These are phyloP conservation scores for Plenodomus tracheiphilus DNA, from an alignment of 2,329 filamentous ascomycete genomes.

Conservation along the genomic window DNA sequence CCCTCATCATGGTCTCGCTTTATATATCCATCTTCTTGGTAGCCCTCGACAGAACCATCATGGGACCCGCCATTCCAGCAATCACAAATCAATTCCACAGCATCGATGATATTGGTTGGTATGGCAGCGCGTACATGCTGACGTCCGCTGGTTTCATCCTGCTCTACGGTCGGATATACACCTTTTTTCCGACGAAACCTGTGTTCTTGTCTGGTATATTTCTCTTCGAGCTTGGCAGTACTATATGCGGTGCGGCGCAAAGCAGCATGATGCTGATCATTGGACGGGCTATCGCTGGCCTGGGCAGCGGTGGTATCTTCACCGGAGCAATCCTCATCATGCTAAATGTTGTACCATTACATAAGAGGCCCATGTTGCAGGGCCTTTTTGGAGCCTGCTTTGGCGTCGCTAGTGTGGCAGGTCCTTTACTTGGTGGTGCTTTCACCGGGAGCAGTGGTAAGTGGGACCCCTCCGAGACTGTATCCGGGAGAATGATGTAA, in stretches of 20 bases:
- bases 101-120: background rate
- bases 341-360: slow-evolving; percentile 43
- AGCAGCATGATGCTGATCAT: slow-evolving; percentile 34
- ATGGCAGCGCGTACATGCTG: slow-evolving; percentile 26
- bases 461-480: too few species aligned
- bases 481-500: too few species aligned
- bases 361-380: slow-evolving; percentile 47
- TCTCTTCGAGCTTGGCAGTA: slow-evolving; percentile 55
- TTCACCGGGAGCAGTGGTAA: slow-evolving; percentile 49
- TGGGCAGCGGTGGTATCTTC: slow-evolving; percentile 38
- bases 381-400: slow-evolving; percentile 47
- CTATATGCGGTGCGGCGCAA: slow-evolving; percentile 55
- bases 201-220: slow-evolving; percentile 54
- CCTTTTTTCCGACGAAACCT: slow-evolving; percentile 54
- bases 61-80: background rate
- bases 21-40: slow-evolving; percentile 33
- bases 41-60: background rate
- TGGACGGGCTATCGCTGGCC: slow-evolving; percentile 35
- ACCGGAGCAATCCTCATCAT: slow-evolving; percentile 41
- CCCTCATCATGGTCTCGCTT: slow-evolving; percentile 34
- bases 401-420: slow-evolving; percentile 47
- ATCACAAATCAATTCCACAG: background rate
- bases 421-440: slow-evolving; percentile 50
- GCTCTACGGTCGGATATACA: slow-evolving; percentile 52
- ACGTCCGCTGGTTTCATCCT: slow-evolving; percentile 47